These are phyloP conservation scores for Pythium chondricola DNA, from an alignment of 352 stramenopile genomes.

Conservation along the genomic window DNA sequence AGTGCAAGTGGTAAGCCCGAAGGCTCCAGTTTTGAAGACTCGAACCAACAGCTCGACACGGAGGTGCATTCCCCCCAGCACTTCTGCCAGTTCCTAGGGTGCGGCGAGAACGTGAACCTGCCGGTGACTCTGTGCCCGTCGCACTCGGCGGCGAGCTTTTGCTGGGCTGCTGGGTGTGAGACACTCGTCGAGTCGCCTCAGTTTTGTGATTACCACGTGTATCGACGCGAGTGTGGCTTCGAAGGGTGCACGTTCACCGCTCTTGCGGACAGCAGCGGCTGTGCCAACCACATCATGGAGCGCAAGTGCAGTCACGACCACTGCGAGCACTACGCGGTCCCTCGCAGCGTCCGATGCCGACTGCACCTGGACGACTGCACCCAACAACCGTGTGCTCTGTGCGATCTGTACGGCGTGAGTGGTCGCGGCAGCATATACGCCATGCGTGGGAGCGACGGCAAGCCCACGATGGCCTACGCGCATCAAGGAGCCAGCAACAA, in stretches of 20 bases:
- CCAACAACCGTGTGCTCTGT: slow-evolving; percentile 49
- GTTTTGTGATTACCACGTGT: slow-evolving; percentile 56
- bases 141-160: slow-evolving; percentile 49
- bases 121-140: slow-evolving; percentile 32
- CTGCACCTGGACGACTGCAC: slow-evolving; percentile 47
- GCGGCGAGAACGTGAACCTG: slow-evolving; percentile 22
- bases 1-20: neutral
- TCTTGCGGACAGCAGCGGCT: slow-evolving; percentile 30
- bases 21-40: slow-evolving; percentile 12
- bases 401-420: slow-evolving; percentile 24
- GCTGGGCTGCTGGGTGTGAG: slow-evolving; percentile 53
- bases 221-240: slow-evolving; percentile 46
- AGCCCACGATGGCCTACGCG: neutral
- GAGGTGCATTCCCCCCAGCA: slow-evolving; percentile 4
- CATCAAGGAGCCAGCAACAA: neutral
- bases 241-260: slow-evolving; percentile 44
- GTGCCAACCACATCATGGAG: slow-evolving; percentile 34
- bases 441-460: slow-evolving; percentile 3
- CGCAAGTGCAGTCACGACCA: slow-evolving; percentile 45
- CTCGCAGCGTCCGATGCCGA: slow-evolving; percentile 23
- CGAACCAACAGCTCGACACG: slow-evolving; percentile 9
- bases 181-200: slow-evolving; percentile 42
- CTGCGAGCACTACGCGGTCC: slow-evolving; percentile 59
- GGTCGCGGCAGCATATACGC: neutral
- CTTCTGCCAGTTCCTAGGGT: slow-evolving; percentile 39